phyloP scores from a whole-genome alignment of 352 stramenopile genomes.

The Detonula confervacea region DNA sequence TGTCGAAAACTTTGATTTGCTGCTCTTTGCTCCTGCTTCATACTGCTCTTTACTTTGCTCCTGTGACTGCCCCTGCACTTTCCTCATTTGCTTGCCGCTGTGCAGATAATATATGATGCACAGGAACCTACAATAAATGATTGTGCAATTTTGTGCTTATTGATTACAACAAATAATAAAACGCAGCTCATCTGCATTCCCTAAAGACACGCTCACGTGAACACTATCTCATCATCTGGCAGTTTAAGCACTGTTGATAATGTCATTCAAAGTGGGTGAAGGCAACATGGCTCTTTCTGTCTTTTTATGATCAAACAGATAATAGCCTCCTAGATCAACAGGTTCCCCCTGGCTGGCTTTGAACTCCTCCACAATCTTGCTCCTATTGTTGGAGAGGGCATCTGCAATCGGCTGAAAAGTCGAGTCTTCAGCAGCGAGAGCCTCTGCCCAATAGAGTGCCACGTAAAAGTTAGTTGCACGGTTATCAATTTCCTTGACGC shows the following conservation, averaged over 20 bases:
- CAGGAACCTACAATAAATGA: no score
- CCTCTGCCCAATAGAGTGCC: constrained; percentile 87
- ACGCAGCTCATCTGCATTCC: background rate
- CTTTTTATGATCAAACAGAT: constrained; percentile 82
- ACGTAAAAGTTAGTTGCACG: constrained; percentile 87
- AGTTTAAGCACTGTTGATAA: constrained; percentile 59
- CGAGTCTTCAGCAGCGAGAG: constrained; percentile 81
- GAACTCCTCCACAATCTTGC: constrained; percentile 87
- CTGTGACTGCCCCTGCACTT: no score
- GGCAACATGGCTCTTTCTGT: constrained; percentile 81
- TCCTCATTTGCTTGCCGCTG: no score
- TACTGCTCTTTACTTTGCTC: no score
- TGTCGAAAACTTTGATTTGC: no score
- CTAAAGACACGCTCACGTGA: background rate
- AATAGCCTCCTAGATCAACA: constrained; percentile 87
- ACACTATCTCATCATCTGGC: background rate
- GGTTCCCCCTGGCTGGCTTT: constrained; percentile 75
- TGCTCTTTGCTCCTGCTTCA: no score
- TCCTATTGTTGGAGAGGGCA: constrained; percentile 71
- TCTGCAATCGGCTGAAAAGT: constrained; percentile 79
- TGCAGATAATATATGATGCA: no score
- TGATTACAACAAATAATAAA: no score
- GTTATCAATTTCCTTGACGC: constrained; percentile 87
- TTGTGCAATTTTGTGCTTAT: no score
- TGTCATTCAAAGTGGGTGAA: constrained; percentile 83